Evolutionary conservation across 768 basidiomycete species (phyloP).

Genomic region (Boletus vinaceobasis): DNA sequence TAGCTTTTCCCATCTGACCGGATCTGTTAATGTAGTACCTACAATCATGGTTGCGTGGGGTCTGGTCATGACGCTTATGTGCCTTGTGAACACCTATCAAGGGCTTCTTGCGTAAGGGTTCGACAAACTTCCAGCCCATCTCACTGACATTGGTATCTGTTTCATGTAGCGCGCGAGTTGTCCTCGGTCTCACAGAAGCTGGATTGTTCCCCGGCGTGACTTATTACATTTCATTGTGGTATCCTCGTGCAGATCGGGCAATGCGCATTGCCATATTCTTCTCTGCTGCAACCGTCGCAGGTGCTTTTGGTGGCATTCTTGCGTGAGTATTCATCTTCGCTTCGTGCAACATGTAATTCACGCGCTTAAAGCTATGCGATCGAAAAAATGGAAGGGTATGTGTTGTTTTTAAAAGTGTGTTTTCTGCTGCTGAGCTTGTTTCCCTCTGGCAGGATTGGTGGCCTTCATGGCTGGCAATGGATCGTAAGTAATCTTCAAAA

Average conservation of each 20-base stretch:
- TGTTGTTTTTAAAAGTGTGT: slow-evolving; percentile 10
- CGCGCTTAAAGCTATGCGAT: slow-evolving; percentile 32
- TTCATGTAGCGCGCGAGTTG: slow-evolving; percentile 33
- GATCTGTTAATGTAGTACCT: slow-evolving; percentile 33
- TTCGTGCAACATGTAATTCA: background rate
- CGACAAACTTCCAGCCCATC: background rate
- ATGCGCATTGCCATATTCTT: slow-evolving; percentile 60
- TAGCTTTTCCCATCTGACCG: slow-evolving; percentile 7
- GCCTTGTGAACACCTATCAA: slow-evolving; percentile 33
- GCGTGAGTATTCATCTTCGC: slow-evolving; percentile 33
- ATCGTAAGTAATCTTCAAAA: slow-evolving; percentile 27
- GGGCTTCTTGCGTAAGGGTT: slow-evolving; percentile 30
- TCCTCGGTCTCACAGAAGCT: slow-evolving; percentile 48
- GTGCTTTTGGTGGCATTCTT: slow-evolving; percentile 47
- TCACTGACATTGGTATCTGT: background rate
- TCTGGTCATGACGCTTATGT: slow-evolving; percentile 38
- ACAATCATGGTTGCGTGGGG: slow-evolving; percentile 40
- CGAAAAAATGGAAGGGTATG: slow-evolving; percentile 33
- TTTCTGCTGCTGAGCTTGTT: background rate
- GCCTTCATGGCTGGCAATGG: slow-evolving; percentile 38
- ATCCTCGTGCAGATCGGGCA: slow-evolving; percentile 56
- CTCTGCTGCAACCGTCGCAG: slow-evolving; percentile 55
- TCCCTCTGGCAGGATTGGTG: slow-evolving; percentile 18
- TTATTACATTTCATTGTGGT: slow-evolving; percentile 56
- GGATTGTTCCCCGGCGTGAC: slow-evolving; percentile 43